phyloP scores from a whole-genome alignment of 805 yeast species.

The Cephaloascus albidus region DNA sequence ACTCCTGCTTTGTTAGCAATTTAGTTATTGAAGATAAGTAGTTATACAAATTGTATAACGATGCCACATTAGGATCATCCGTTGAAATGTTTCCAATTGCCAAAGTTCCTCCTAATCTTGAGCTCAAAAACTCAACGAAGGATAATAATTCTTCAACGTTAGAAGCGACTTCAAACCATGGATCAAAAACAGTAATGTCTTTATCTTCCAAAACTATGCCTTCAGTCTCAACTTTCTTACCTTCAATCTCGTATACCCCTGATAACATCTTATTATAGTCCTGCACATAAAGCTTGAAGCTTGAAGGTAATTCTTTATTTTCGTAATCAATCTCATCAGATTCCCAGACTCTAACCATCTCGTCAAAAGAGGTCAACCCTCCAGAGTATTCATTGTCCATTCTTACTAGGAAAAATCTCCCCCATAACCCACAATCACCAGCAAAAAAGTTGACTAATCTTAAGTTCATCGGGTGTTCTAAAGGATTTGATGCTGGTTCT shows the following conservation, averaged over 20 bases:
- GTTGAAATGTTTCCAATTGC: slow-evolving; percentile 1
- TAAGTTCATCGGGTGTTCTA: slow-evolving; percentile 19
- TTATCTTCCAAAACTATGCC: slow-evolving; percentile 16
- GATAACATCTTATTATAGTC: slow-evolving; percentile 24
- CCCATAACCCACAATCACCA: slow-evolving; percentile 31
- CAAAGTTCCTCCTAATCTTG: slow-evolving; percentile 10
- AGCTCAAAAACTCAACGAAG: slow-evolving; percentile 15
- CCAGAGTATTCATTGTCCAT: slow-evolving; percentile 25
- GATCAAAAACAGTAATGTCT: slow-evolving; percentile 1
- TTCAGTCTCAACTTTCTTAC: slow-evolving; percentile 22
- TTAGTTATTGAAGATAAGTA: slow-evolving; percentile 19
- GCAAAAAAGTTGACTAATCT: slow-evolving; percentile 23
- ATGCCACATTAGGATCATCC: slow-evolving; percentile 11
- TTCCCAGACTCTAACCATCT: slow-evolving; percentile 18
- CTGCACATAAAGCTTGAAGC: slow-evolving; percentile 30
- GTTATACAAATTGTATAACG: slow-evolving; percentile 12
- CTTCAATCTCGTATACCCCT: slow-evolving; percentile 16
- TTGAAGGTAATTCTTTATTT: slow-evolving; percentile 10
- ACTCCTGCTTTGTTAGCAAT: slow-evolving; percentile 17
- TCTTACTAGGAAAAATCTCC: slow-evolving; percentile 27
- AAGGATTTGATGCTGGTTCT: slow-evolving; percentile 29
- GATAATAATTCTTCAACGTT: slow-evolving; percentile 15
- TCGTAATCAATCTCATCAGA: slow-evolving; percentile 1
- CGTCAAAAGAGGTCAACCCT: slow-evolving; percentile 22
- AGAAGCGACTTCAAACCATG: slow-evolving; percentile 28